Base-by-base conservation (phyloP, 75 land plant species). In the Azolla pinnata region DNA sequence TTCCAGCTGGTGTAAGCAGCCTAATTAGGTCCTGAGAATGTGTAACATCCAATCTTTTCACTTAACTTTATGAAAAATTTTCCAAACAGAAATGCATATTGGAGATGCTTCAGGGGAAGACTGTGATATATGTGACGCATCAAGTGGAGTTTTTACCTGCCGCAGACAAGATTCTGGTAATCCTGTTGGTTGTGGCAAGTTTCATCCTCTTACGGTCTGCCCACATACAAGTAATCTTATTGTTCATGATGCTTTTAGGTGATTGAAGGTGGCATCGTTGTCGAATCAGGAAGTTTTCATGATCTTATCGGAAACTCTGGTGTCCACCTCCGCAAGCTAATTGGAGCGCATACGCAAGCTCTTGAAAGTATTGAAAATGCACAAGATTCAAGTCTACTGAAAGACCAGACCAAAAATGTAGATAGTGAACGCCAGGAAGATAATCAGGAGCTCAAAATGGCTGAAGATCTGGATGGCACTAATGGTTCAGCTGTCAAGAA, bases 101-200 rank as follows among this genome's bases (percentile, higher is more conserved):
- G 59, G 54, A 66, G 28, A 56, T 81, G 9, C 61, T 90, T 63
- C 62, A 66, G 16, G 30, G n/a, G 0, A 89, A 86, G 69, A 86
- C 91, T 29, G 82, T 89, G 20, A 40, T 89, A 14, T 83, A 81
- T 61, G 87, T 76, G 26, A 90, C 96, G 2, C 96, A 90, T 74
- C 96, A 90, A 54, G 53, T 86, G 63, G 96, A 90, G 24, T 90
- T 80, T 58, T 70, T 90, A 50, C 67, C 69, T 34, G 67, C 73
- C 32, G 69, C 96, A 51, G 95, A 88, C 53, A 75, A 77, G 59
- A 65, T 85, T 56, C 71, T 88, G 79, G 93, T 85, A 67, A 56
- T 56, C 2, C 27, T 46, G 44, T 12, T 26, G 23, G 18, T 2
- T 2, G 4, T 58, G 8, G 7, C 45, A 33, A 4, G 2, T 23